A percentile compares a stretch with the other conserved stretches of the same genome.
phyloP scores from a whole-genome alignment of 768 basidiomycete species.

The Psilocybe tampanensis region DNA sequence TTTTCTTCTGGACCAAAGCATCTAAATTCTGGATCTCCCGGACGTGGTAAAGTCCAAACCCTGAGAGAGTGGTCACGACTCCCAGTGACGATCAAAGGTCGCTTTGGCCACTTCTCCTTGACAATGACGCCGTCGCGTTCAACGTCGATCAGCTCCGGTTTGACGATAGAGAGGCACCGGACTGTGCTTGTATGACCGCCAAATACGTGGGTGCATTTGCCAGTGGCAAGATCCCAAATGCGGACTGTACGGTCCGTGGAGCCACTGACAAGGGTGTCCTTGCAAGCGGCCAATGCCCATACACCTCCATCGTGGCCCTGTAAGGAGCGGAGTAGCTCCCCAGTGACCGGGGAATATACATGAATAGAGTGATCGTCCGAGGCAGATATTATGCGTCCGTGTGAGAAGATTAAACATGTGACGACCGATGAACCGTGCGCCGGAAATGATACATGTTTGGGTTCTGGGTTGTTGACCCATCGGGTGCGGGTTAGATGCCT shows the following conservation, averaged over 20 bases:
- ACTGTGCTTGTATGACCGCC: constrained; percentile 97
- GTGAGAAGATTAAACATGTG: constrained; percentile 94
- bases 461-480: constrained; percentile 76
- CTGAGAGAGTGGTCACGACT: constrained; percentile 70
- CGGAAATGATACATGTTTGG: constrained; percentile 79
- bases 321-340: constrained; percentile 71
- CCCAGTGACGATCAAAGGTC: constrained; percentile 74
- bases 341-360: constrained; percentile 87
- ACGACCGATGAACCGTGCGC: constrained; percentile 92
- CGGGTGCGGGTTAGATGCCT: constrained; percentile 78
- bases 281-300: constrained; percentile 92
- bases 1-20: constrained; percentile 64
- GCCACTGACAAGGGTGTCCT: constrained; percentile 87
- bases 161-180: constrained; percentile 92
- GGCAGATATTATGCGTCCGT: constrained; percentile 93
- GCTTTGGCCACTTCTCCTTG: constrained; percentile 71
- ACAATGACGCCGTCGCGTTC: constrained; percentile 65
- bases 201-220: constrained; percentile 89
- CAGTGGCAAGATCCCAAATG: constrained; percentile 84
- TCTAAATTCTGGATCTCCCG: constrained; percentile 76
- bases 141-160: constrained; percentile 84
- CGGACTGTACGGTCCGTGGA: constrained; percentile 93
- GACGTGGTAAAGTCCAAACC: constrained; percentile 57
- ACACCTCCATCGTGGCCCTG: constrained; percentile 95
- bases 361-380: constrained; percentile 98